Base-by-base conservation (phyloP, 2,329 filamentous ascomycete genomes). In the Ceratocystis variospora region DNA sequence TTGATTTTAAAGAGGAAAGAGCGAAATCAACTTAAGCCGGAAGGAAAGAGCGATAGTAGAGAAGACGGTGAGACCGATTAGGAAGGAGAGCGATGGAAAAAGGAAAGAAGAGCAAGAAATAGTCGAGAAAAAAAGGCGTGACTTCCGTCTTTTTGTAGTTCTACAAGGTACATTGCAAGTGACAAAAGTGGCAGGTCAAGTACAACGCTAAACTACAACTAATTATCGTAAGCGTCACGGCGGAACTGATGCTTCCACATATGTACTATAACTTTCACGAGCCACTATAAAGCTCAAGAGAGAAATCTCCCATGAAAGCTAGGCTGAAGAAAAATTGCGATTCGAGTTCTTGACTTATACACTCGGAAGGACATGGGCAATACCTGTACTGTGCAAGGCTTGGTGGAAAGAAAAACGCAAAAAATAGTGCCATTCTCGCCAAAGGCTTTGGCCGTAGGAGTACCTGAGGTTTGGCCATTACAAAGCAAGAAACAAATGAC, bases 81-180 rank as follows among this genome's bases (percentile, higher is more conserved):
- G 12, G 28, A 19, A 48, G 41, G 4, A 61, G n/a, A 6, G 31
- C 37, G 33, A 50, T 19, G 22, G 5, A 48, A 22, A 63, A 48
- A 48, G 15, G 63, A 44, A 62, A 22, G 37, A 66, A 66, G 37
- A 15, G n/a, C 5, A 28, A 57, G 31, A 61, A 66, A 19, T 1
- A 37, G 12, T n/a, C 3, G 41, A n/a, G 6, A 48, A 37, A 33
- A 33, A 7, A 31, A 22, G 57, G 59, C 15, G 22, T 37, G 12
- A 17, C 8, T 17, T 8, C n/a, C 31, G 25, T 57, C 53, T 55
- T 66, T 66, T 62, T 41, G 37, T 53, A 66, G 41, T 17, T 53
- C 48, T 45, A 15, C 41, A 41, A 15, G 19, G 10, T 2, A 65
- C 25, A 17, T 2, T 19, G 48, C n/a, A 31, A 17, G 41, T 65